Evolutionary conservation across 179 eudicot genomes (phyloP).

Genomic region (Amaranthus tricolor): DNA sequence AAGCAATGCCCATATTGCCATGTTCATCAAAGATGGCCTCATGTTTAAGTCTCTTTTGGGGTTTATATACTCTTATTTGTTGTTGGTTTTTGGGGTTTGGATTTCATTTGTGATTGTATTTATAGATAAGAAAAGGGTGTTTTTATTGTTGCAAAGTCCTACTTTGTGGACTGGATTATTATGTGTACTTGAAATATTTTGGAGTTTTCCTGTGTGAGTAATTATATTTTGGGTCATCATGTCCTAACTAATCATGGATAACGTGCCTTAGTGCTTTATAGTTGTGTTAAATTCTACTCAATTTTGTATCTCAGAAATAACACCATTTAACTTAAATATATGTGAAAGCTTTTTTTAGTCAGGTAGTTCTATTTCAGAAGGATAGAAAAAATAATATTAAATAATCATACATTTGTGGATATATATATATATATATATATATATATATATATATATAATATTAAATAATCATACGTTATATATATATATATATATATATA

Average conservation of each 20-base stretch:
- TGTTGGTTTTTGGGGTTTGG: not conserved
- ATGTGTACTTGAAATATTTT: not conserved
- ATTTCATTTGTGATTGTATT: constrained; percentile 4
- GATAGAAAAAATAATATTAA: too few relatives aligned
- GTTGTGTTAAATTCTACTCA: not conserved
- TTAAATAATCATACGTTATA: too few relatives aligned
- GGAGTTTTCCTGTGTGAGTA: not conserved
- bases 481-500: too few relatives aligned
- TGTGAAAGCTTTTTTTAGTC: too few relatives aligned
- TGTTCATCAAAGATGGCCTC: constrained; percentile 8
- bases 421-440: too few relatives aligned
- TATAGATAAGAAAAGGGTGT: constrained; percentile 9
- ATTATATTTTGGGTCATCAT: not conserved
- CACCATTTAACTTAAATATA: too few relatives aligned
- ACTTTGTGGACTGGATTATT: not conserved
- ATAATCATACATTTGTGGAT: too few relatives aligned
- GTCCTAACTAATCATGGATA: not conserved
- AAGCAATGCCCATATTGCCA: constrained; percentile 2
- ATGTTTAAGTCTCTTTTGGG: not conserved
- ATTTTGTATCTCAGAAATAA: too few relatives aligned
- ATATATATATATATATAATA: too few relatives aligned
- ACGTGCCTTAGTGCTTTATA: not conserved
- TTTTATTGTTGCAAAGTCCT: not conserved
- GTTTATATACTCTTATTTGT: not conserved
- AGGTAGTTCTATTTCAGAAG: too few relatives aligned